A percentile compares a stretch with the other conserved stretches of the same genome.
phyloP scores from a whole-genome alignment of 2,329 filamentous ascomycete genomes.

The Gaeumannomyces tritici region DNA sequence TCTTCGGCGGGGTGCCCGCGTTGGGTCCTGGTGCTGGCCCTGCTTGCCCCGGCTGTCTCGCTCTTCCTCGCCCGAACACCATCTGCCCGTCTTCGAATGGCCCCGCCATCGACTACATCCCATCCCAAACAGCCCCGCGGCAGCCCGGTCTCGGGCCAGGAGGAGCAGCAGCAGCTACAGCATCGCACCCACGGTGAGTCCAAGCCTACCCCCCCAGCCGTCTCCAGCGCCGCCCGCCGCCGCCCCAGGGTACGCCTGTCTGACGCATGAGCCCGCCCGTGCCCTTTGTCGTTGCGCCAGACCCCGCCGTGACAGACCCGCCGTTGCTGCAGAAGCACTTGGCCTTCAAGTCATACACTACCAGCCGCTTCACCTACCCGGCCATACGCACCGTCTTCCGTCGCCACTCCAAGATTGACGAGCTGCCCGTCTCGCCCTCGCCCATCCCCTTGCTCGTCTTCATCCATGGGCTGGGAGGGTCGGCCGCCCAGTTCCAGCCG shows the following conservation, averaged over 20 bases:
- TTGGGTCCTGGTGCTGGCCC: not conserved
- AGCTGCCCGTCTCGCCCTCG: slow-evolving; percentile 63
- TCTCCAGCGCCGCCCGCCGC: not conserved
- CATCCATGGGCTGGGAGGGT: slow-evolving; percentile 89
- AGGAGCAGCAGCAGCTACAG: not conserved
- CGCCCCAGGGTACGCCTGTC: not conserved
- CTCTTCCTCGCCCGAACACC: not conserved
- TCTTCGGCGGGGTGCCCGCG: too few species aligned
- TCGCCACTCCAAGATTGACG: slow-evolving; percentile 70
- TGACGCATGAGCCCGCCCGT: not conserved
- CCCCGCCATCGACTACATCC: not conserved
- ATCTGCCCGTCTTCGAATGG: not conserved
- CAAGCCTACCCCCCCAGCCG: too few species aligned
- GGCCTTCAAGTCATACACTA: slow-evolving; percentile 61
- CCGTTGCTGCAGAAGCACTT: slow-evolving; percentile 73
- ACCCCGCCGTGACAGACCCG: slow-evolving; percentile 55
- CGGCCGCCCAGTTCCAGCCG: slow-evolving; percentile 76
- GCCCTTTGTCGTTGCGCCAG: slow-evolving; percentile 8
- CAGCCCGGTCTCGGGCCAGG: too few species aligned
- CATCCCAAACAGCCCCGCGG: not conserved
- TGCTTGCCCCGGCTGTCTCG: not conserved
- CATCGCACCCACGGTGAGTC: not conserved
- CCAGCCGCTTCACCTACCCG: slow-evolving; percentile 59
- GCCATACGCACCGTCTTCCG: slow-evolving; percentile 76
- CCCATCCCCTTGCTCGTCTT: slow-evolving; percentile 82